phyloP scores from a whole-genome alignment of 129 eudicot species.

The Heracleum sosnowskyi region DNA sequence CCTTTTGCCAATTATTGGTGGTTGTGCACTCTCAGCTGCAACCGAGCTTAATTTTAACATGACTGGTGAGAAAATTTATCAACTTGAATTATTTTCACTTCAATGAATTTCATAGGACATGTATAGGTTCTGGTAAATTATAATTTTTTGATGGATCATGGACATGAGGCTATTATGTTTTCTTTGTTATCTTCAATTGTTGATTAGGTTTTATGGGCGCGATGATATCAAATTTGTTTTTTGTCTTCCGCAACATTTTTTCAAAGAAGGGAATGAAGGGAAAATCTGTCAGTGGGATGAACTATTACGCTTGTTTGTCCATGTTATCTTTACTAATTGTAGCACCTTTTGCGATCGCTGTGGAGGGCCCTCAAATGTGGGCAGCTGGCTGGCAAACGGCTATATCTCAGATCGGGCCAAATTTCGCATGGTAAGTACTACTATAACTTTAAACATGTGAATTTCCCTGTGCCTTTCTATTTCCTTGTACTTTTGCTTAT shows the following conservation, averaged over 20 bases:
- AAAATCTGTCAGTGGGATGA: conserved; percentile 53
- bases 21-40: conserved; percentile 46
- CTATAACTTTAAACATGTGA: conserved; percentile 3
- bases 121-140: neutral
- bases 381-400: conserved; percentile 53
- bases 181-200: conserved; percentile 4
- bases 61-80: conserved; percentile 26
- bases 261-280: conserved; percentile 62
- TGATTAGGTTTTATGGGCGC: conserved; percentile 49
- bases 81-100: neutral
- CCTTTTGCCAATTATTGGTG: conserved; percentile 54
- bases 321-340: conserved; percentile 42
- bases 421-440: conserved; percentile 34
- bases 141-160: neutral
- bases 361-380: conserved; percentile 61
- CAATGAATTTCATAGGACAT: neutral
- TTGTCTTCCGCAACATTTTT: conserved; percentile 53
- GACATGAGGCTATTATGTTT: neutral
- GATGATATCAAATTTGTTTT: conserved; percentile 56
- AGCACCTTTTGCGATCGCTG: conserved; percentile 47
- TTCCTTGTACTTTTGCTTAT: neutral
- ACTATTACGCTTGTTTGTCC: conserved; percentile 56
- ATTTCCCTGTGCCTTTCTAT: neutral
- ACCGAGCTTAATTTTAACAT: conserved; percentile 63
- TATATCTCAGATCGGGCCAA: conserved; percentile 43